Base-by-base conservation (phyloP, 805 yeast species). In the Teunomyces atbi region DNA sequence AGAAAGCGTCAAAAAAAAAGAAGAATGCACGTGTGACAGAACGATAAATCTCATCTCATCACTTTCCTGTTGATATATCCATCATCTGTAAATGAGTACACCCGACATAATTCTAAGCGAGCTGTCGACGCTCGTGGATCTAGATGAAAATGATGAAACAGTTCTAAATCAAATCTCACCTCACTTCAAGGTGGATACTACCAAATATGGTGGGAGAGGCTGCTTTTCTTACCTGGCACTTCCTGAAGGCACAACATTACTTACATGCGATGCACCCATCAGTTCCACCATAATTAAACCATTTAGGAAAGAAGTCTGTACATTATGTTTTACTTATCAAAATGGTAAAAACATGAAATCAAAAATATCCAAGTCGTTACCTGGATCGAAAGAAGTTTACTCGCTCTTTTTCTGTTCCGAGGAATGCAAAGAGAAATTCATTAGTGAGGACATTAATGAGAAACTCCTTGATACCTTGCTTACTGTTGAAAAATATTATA, bases 221-320 rank as follows among this genome's bases (percentile, higher is more conserved):
- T 81, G 84, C 52, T 82, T 78, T 57, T 77, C 86, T 7, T 52
- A 47, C 0, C 23, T 28, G 2, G 47, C 56, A n/a, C 74, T 83
- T 11, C 62, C 71, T 11, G 54, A 59, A 28, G 78, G 69, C 6
- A 70, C 79, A 0, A 53, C 58, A 0, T 62, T 83, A 3, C 63
- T 77, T 33, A 46, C 39, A 6, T 74, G 78, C 13, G 49, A 56
- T 3, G 45, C 59, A 2, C 81, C 83, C 0, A 59, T 79, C 33
- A 76, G 84, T 7, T 64, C 73, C 12, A 68, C 79, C 1, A 68
- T 83, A 2, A 60, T 71, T 13, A 68, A 73, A 47, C 81, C 80
- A 3, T 83, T 81, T 58, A 73, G 78, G 42, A 82, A 81, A 51
- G 89, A 83, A 54, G 85, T 80, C 1, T 83, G 89, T 57, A 68